Evolutionary conservation across 176 grass and related monocot genomes (phyloP).

Genomic region (Canna indica): DNA sequence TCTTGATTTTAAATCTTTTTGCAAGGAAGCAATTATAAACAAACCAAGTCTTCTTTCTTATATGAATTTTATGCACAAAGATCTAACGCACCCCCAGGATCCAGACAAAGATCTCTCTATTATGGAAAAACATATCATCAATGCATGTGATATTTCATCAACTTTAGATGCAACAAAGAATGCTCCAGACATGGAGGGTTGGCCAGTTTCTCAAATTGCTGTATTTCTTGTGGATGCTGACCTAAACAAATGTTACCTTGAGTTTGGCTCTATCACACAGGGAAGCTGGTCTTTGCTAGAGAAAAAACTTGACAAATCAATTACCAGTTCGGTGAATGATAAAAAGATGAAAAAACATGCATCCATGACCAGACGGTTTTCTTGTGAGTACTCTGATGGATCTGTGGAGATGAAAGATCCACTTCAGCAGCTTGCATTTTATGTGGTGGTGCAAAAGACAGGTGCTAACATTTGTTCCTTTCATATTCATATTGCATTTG

Average conservation of each 20-base stretch:
- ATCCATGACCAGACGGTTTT: background rate
- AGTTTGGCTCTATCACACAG: slow-evolving; percentile 27
- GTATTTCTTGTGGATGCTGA: slow-evolving; percentile 37
- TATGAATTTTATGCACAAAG: slow-evolving; percentile 21
- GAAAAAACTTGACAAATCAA: slow-evolving; percentile 26
- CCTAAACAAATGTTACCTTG: slow-evolving; percentile 41
- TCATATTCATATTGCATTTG: background rate
- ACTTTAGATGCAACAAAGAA: slow-evolving; percentile 30
- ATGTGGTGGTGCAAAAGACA: slow-evolving; percentile 40
- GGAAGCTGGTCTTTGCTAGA: slow-evolving; percentile 53
- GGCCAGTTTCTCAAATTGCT: slow-evolving; percentile 52
- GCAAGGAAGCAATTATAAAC: slow-evolving; percentile 20
- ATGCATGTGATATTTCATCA: slow-evolving; percentile 43
- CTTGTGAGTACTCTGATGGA: background rate
- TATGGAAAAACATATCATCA: slow-evolving; percentile 27
- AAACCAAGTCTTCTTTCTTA: slow-evolving; percentile 26
- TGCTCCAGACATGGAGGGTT: slow-evolving; percentile 18
- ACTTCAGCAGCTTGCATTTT: slow-evolving; percentile 41
- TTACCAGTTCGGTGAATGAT: background rate
- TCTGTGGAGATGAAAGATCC: slow-evolving; percentile 1
- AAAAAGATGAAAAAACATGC: no score
- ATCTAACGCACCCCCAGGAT: background rate
- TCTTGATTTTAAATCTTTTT: slow-evolving; percentile 26
- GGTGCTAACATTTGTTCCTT: slow-evolving; percentile 25
- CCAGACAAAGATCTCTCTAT: slow-evolving; percentile 23